Evolutionary conservation across 2,329 filamentous ascomycete species (phyloP).

Genomic region (Xylogone sp.): DNA sequence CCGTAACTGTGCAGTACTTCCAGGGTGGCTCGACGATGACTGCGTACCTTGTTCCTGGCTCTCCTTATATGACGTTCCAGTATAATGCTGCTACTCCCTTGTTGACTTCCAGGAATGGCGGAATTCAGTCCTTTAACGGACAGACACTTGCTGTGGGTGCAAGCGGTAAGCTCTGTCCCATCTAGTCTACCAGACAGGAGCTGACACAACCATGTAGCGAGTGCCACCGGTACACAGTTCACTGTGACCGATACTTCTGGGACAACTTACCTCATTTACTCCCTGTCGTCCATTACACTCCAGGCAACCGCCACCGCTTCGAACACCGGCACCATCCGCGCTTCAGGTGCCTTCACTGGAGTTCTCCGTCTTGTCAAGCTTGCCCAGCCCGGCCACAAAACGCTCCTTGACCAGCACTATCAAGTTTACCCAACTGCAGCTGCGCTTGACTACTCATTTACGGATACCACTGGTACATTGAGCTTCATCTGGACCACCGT

Average conservation of each 20-base stretch:
- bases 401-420: slow-evolving; percentile 18
- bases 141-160: slow-evolving; percentile 13
- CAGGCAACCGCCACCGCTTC: slow-evolving; percentile 13
- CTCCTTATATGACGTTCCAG: slow-evolving; percentile 20
- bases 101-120: slow-evolving; percentile 3
- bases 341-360: slow-evolving; percentile 12
- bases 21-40: slow-evolving; percentile 16
- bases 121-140: slow-evolving; percentile 18
- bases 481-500: slow-evolving; percentile 19
- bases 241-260: slow-evolving; percentile 19
- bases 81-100: slow-evolving; percentile 8
- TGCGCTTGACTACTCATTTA: slow-evolving; percentile 17
- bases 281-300: slow-evolving; percentile 18
- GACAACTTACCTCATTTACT: slow-evolving; percentile 18
- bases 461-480: slow-evolving; percentile 14
- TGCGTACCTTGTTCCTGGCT: slow-evolving; percentile 17
- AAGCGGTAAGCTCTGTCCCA: slow-evolving; percentile 9
- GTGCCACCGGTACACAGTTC: slow-evolving; percentile 17
- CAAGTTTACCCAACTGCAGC: slow-evolving; percentile 17
- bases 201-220: slow-evolving; percentile 7
- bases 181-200: neutral
- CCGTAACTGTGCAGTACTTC: slow-evolving; percentile 21
- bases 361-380: slow-evolving; percentile 20
- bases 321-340: slow-evolving; percentile 13
- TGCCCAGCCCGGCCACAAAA: slow-evolving; percentile 14